phyloP scores from a whole-genome alignment of 1,139 yeast genomes.

The Lipomyces yarrowii region DNA sequence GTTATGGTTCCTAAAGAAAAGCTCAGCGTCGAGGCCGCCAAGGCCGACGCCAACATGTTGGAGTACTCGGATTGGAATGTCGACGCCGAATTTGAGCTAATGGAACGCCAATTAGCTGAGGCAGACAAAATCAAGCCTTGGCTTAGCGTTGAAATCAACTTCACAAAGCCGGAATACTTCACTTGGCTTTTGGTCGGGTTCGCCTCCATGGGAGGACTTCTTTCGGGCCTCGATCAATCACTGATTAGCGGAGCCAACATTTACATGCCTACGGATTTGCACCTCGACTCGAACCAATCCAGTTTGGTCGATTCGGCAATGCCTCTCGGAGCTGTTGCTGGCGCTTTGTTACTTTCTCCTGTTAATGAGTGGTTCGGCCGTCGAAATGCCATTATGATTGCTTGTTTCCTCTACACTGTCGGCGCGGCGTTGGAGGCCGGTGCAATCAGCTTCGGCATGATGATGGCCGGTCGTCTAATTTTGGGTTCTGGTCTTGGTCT shows the following conservation, averaged over 20 bases:
- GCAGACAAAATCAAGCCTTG: slow-evolving; percentile 11
- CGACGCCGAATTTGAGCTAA: slow-evolving; percentile 1
- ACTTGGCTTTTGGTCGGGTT: slow-evolving; percentile 53
- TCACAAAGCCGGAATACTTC: slow-evolving; percentile 51
- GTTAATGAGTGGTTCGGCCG: slow-evolving; percentile 57
- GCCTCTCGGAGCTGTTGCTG: slow-evolving; percentile 64
- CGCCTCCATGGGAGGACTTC: slow-evolving; percentile 61
- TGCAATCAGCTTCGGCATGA: slow-evolving; percentile 5
- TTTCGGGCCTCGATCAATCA: slow-evolving; percentile 61
- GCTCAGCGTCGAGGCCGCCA: background rate
- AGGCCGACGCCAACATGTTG: slow-evolving; percentile 8
- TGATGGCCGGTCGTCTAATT: slow-evolving; percentile 46
- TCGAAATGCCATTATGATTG: slow-evolving; percentile 31
- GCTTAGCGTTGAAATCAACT: slow-evolving; percentile 32
- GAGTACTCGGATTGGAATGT: slow-evolving; percentile 7
- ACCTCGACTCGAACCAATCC: slow-evolving; percentile 44
- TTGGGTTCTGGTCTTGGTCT: slow-evolving; percentile 63
- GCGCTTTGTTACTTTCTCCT: slow-evolving; percentile 54
- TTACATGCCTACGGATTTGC: slow-evolving; percentile 50
- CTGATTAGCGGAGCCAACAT: slow-evolving; percentile 61
- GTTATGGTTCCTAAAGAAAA: background rate
- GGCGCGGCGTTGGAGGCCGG: slow-evolving; percentile 14
- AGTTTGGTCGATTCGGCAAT: slow-evolving; percentile 56
- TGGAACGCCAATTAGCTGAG: slow-evolving; percentile 10
- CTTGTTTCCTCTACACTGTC: slow-evolving; percentile 7